Percentiles rank a stretch among this genome's conserved stretches.
These are phyloP conservation scores for Penicillium sp. DNA, from an alignment of 2,329 filamentous ascomycete genomes.

Conservation along the genomic window DNA sequence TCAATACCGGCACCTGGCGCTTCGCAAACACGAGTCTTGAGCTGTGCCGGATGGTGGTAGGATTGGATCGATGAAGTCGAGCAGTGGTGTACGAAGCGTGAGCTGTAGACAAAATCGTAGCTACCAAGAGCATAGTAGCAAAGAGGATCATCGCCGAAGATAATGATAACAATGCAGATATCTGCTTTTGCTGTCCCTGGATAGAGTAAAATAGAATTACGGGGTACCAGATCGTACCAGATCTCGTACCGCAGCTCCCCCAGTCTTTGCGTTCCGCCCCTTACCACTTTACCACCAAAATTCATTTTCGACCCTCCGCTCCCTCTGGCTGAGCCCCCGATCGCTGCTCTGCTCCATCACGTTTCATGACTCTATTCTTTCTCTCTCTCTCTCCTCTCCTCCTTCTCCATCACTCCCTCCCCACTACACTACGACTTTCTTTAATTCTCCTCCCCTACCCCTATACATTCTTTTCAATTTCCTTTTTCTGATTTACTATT, in stretches of 20 bases:
- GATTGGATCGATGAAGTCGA: not conserved
- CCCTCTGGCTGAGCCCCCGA: not conserved
- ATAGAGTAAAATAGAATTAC: not conserved
- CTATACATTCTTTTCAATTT: conserved; percentile 23
- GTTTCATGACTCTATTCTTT: not conserved
- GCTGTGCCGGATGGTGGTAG: not conserved
- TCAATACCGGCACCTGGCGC: conserved; percentile 6
- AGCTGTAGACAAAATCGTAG: not conserved
- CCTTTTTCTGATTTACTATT: conserved; percentile 21
- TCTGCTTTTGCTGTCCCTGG: not conserved
- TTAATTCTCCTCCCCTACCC: conserved; percentile 20
- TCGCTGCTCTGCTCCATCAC: not conserved
- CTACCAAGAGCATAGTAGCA: not conserved
- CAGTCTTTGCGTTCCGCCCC: conserved; percentile 15
- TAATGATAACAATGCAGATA: too few relatives aligned
- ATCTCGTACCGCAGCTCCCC: conserved; percentile 6
- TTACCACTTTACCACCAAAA: conserved; percentile 5
- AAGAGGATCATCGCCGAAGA: too few relatives aligned
- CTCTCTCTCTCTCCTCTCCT: not conserved
- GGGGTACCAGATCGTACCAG: conserved; percentile 1
- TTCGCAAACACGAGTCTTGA: not conserved
- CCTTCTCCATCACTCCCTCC: not conserved
- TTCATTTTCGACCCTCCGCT: not conserved
- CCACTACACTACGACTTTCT: conserved; percentile 14
- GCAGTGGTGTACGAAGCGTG: not conserved